These are phyloP conservation scores for Funneliformis geosporum DNA, from an alignment of 192 early-diverging fungal genomes.

Conservation along the genomic window DNA sequence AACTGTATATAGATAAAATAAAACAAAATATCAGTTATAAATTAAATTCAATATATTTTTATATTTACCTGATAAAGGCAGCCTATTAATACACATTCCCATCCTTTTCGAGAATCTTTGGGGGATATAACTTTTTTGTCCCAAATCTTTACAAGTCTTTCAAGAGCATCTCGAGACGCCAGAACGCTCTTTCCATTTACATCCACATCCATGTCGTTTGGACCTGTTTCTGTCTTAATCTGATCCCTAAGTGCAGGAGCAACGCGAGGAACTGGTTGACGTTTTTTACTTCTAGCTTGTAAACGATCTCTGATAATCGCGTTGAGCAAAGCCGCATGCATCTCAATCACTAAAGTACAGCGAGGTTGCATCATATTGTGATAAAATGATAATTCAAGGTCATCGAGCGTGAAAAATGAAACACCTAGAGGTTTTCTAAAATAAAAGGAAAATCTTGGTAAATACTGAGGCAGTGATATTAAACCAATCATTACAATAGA, in stretches of 20 bases:
- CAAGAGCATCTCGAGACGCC: conserved; percentile 43
- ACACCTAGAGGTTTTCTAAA: not conserved
- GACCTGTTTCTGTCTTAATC: conserved; percentile 24
- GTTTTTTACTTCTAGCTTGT: conserved; percentile 10
- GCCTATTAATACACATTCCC: conserved; percentile 52
- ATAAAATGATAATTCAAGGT: conserved; percentile 5
- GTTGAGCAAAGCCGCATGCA: conserved; percentile 9
- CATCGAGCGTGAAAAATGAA: not conserved
- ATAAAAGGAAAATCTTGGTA: not conserved
- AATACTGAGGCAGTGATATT: not conserved
- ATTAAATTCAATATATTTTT: not conserved
- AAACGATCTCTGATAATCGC: conserved; percentile 15
- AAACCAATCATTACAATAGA: conserved; percentile 21
- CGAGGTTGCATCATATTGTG: not conserved
- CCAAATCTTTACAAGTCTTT: conserved; percentile 48
- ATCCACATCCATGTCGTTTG: conserved; percentile 17
- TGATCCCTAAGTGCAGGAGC: not conserved
- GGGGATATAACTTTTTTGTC: conserved; percentile 39
- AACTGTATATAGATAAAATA: conserved; percentile 35
- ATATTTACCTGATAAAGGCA: conserved; percentile 50
- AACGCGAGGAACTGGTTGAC: not conserved
- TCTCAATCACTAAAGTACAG: not conserved
- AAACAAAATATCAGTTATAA: not conserved
- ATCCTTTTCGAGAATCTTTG: conserved; percentile 42
- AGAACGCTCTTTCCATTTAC: conserved; percentile 27